Evolutionary conservation across 805 yeast species (phyloP).

Genomic region (Saccharomycopsis sp.): DNA sequence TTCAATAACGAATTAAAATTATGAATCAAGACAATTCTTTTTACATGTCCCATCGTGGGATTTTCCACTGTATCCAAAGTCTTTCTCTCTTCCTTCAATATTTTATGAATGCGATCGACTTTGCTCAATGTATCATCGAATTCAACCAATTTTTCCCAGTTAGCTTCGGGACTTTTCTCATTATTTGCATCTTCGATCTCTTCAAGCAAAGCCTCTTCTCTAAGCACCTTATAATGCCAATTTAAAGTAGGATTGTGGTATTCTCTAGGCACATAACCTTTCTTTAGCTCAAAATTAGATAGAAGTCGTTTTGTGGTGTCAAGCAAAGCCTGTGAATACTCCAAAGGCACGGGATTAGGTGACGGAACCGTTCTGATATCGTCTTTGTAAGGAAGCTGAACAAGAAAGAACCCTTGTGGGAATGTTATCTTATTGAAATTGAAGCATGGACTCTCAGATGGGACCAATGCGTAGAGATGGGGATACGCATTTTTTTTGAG

Average conservation of each 20-base stretch:
- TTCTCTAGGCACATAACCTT: slow-evolving; percentile 49
- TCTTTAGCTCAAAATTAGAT: slow-evolving; percentile 36
- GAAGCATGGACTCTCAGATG: slow-evolving; percentile 26
- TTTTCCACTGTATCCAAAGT: slow-evolving; percentile 2
- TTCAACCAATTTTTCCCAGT: slow-evolving; percentile 3
- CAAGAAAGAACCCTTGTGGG: slow-evolving; percentile 69
- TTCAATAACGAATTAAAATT: background rate
- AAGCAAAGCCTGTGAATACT: slow-evolving; percentile 23
- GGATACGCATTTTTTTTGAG: slow-evolving; percentile 49
- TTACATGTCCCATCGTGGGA: background rate
- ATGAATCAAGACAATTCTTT: background rate
- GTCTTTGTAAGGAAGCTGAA: slow-evolving; percentile 66
- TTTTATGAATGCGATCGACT: slow-evolving; percentile 1
- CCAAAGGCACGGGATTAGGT: slow-evolving; percentile 16
- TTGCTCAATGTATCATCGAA: slow-evolving; percentile 6
- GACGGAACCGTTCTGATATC: slow-evolving; percentile 64
- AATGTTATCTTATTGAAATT: slow-evolving; percentile 20
- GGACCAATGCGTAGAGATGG: slow-evolving; percentile 48
- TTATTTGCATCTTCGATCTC: slow-evolving; percentile 29
- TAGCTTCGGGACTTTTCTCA: slow-evolving; percentile 10
- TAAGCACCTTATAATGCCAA: slow-evolving; percentile 58
- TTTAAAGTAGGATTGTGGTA: slow-evolving; percentile 61
- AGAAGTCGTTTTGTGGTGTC: slow-evolving; percentile 28
- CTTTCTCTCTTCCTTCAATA: slow-evolving; percentile 1
- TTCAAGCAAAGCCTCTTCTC: slow-evolving; percentile 58